Percentiles rank a stretch among this genome's conserved stretches.
These are phyloP conservation scores for Inonotus hispidus DNA, from an alignment of 1,284 basidiomycete genomes.

Conservation along the genomic window DNA sequence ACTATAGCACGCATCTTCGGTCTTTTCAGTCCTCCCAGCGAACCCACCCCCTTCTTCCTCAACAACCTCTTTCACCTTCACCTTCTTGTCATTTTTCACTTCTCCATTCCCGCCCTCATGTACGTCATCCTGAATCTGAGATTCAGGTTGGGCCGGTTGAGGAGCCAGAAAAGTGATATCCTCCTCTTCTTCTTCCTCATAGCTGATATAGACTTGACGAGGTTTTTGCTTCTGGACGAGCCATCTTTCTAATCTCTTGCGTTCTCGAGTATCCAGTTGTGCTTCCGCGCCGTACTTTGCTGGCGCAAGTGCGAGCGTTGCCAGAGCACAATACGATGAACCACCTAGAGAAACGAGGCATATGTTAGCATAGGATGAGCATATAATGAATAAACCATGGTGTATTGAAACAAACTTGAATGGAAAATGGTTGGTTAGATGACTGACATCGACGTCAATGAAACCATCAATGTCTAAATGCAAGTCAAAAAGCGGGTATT, in stretches of 20 bases:
- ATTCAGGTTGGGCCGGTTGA: too few relatives aligned
- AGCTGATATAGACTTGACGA: slow-evolving; percentile 20
- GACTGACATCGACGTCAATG: not conserved
- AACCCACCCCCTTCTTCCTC: slow-evolving; percentile 57
- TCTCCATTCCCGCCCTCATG: not conserved
- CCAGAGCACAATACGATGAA: slow-evolving; percentile 88
- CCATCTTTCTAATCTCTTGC: slow-evolving; percentile 65
- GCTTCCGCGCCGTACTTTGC: slow-evolving; percentile 21
- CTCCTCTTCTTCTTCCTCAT: not conserved
- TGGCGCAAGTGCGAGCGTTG: slow-evolving; percentile 60
- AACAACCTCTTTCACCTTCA: not conserved
- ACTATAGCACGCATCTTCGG: slow-evolving; percentile 88
- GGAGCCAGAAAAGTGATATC: not conserved
- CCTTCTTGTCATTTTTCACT: not conserved
- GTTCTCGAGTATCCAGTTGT: slow-evolving; percentile 40
- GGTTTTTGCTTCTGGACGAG: slow-evolving; percentile 62
- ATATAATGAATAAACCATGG: not conserved
- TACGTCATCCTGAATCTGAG: not conserved
- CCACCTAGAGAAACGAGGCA: slow-evolving; percentile 53
- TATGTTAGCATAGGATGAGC: not conserved
- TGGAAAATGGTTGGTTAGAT: not conserved
- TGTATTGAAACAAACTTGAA: not conserved
- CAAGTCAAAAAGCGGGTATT: not conserved
- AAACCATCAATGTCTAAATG: not conserved
- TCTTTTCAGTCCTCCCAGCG: slow-evolving; percentile 80